A percentile compares a stretch with the other conserved stretches of the same genome.
phyloP scores from a whole-genome alignment of 176 grass and related monocot species.

The Urochloa ruziziensis region DNA sequence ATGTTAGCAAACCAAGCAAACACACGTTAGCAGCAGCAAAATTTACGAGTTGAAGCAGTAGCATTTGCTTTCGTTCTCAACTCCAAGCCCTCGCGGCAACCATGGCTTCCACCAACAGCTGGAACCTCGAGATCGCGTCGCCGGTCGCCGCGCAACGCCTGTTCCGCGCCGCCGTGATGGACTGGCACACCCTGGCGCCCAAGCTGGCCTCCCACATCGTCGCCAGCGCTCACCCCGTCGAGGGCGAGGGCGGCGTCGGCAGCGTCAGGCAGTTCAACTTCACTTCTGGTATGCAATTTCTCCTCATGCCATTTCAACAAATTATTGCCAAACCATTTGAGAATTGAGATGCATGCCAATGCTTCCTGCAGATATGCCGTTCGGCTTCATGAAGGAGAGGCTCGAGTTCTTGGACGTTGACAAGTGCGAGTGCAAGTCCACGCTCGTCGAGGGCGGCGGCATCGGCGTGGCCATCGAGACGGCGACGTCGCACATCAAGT shows the following conservation, averaged over 20 bases:
- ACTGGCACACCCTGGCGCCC: slow-evolving; percentile 30
- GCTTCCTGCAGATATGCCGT: not conserved
- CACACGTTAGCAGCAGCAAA: too few species aligned
- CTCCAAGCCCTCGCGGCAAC: too few species aligned
- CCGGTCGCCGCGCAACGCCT: not conserved
- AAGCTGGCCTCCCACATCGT: not conserved
- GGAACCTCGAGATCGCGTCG: not conserved
- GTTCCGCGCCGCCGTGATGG: slow-evolving; percentile 48
- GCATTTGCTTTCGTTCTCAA: too few species aligned
- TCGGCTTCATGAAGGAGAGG: not conserved
- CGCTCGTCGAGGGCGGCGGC: not conserved
- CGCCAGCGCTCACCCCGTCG: not conserved
- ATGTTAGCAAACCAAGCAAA: too few species aligned
- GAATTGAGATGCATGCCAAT: not conserved
- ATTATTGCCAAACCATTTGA: too few species aligned
- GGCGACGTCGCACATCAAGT: not conserved
- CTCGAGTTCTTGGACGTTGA: not conserved
- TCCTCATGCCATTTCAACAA: too few species aligned
- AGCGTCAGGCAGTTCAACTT: slow-evolving; percentile 70
- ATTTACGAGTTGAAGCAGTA: too few species aligned
- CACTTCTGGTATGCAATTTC: too few species aligned
- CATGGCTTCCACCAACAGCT: not conserved
- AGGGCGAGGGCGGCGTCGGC: slow-evolving; percentile 45
- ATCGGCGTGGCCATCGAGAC: not conserved
- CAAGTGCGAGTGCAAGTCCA: not conserved